Evolutionary conservation across 805 yeast genomes (phyloP).

Genomic region (Lachancea fermentati): DNA sequence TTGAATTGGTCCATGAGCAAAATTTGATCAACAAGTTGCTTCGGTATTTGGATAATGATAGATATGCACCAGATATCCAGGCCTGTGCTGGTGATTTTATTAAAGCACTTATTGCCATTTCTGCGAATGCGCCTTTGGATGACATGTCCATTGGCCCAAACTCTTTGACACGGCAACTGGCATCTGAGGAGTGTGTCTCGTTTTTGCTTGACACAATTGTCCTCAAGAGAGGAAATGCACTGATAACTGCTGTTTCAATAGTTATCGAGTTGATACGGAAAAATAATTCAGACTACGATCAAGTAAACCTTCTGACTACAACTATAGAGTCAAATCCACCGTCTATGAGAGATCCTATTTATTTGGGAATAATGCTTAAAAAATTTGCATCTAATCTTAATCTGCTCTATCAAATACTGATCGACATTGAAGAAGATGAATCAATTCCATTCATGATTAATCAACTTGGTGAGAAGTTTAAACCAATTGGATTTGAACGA

Average conservation of each 20-base stretch:
- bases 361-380: slow-evolving; percentile 73
- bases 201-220: slow-evolving; percentile 68
- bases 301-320: slow-evolving; percentile 68
- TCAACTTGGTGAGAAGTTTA: slow-evolving; percentile 54
- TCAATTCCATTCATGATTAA: slow-evolving; percentile 40
- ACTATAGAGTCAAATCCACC: slow-evolving; percentile 84
- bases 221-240: slow-evolving; percentile 62
- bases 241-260: slow-evolving; percentile 87
- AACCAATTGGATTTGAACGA: slow-evolving; percentile 84
- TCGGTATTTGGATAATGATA: slow-evolving; percentile 55
- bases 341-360: slow-evolving; percentile 82
- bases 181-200: slow-evolving; percentile 56
- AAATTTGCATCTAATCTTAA: slow-evolving; percentile 61
- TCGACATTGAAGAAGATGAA: slow-evolving; percentile 20
- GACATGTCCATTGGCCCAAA: slow-evolving; percentile 91
- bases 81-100: slow-evolving; percentile 92
- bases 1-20: slow-evolving; percentile 73
- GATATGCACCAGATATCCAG: slow-evolving; percentile 58
- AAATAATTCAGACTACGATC: slow-evolving; percentile 92
- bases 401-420: slow-evolving; percentile 15
- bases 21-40: slow-evolving; percentile 63
- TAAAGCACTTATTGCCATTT: slow-evolving; percentile 86
- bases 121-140: slow-evolving; percentile 83
- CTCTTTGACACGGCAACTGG: slow-evolving; percentile 79
- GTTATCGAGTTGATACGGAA: slow-evolving; percentile 90